These are phyloP conservation scores for Penicillium paneum DNA, from an alignment of 2,329 filamentous ascomycete species.

Conservation along the genomic window DNA sequence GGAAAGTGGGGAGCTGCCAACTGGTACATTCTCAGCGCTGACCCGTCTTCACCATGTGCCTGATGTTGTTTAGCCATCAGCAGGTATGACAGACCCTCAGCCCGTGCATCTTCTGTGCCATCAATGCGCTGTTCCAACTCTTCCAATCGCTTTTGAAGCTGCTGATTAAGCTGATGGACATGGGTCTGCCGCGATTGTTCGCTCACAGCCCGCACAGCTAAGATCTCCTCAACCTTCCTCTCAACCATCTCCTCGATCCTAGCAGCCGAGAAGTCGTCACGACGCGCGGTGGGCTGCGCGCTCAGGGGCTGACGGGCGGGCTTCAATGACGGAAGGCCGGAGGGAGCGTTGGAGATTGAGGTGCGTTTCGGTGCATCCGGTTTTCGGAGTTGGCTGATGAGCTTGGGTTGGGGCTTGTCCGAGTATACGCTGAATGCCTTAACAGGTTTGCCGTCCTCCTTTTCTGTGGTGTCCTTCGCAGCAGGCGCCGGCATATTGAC, in stretches of 20 bases:
- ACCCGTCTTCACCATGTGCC: constrained; percentile 72
- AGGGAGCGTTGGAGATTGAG: constrained; percentile 36
- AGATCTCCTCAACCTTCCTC: constrained; percentile 82
- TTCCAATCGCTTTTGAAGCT: constrained; percentile 76
- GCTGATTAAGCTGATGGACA: constrained; percentile 63
- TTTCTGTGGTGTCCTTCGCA: constrained; percentile 50
- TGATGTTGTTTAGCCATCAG: constrained; percentile 92
- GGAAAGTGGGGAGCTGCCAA: constrained; percentile 82
- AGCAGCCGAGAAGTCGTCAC: constrained; percentile 61
- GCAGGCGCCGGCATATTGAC: constrained; percentile 60
- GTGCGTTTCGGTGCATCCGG: constrained; percentile 47
- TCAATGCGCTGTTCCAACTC: constrained; percentile 84
- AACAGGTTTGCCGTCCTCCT: constrained; percentile 64
- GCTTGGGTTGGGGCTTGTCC: constrained; percentile 58
- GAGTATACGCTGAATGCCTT: constrained; percentile 87
- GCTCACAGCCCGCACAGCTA: constrained; percentile 68
- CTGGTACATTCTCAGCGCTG: constrained; percentile 81
- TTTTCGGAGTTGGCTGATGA: constrained; percentile 36
- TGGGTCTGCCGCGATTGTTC: constrained; percentile 49
- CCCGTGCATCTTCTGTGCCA: constrained; percentile 68
- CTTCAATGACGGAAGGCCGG: constrained; percentile 50
- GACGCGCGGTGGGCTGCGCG: constrained; percentile 32
- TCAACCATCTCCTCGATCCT: constrained; percentile 90
- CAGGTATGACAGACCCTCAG: constrained; percentile 79
- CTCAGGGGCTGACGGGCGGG: constrained; percentile 37